Conservation (phyloP, 164 flowering plant genomes). For the Umbellularia californica region DNA sequence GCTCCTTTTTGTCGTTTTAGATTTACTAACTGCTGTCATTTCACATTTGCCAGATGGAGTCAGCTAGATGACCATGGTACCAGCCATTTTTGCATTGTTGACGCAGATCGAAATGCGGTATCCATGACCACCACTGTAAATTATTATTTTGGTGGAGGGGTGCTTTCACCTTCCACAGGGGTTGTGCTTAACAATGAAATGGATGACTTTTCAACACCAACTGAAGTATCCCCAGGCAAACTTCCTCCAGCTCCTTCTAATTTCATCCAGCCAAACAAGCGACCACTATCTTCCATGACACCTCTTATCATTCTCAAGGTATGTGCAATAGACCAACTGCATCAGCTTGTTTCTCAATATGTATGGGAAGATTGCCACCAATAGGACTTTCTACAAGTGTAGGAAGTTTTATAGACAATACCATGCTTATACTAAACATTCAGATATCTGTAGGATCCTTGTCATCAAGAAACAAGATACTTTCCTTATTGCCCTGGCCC, state of each 20-base stretch:
- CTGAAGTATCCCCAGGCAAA: constrained; percentile 42
- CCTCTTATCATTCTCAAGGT: constrained; percentile 83
- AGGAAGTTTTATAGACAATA: no score
- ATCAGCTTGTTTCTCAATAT: not conserved
- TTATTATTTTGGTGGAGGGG: constrained; percentile 59
- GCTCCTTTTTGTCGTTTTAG: no score
- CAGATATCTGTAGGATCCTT: not conserved
- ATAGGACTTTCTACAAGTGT: not conserved
- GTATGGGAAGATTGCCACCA: not conserved
- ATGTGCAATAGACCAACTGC: not conserved
- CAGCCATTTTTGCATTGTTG: constrained; percentile 89
- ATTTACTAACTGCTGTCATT: not conserved
- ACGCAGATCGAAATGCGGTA: constrained; percentile 80
- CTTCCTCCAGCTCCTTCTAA: constrained; percentile 92
- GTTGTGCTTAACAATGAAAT: constrained; percentile 88
- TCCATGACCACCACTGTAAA: constrained; percentile 89
- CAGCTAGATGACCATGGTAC: constrained; percentile 89
- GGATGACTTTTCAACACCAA: constrained; percentile 87
- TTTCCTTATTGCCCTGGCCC: no score
- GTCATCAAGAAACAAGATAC: not conserved
- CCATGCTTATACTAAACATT: not conserved
- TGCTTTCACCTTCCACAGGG: constrained; percentile 84
- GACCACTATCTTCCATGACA: constrained; percentile 93
- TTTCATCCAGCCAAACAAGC: constrained; percentile 71
- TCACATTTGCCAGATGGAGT: constrained; percentile 53